These are phyloP conservation scores for Capillidium heterosporum DNA, from an alignment of 371 early-diverging fungal genomes.

Conservation along the genomic window DNA sequence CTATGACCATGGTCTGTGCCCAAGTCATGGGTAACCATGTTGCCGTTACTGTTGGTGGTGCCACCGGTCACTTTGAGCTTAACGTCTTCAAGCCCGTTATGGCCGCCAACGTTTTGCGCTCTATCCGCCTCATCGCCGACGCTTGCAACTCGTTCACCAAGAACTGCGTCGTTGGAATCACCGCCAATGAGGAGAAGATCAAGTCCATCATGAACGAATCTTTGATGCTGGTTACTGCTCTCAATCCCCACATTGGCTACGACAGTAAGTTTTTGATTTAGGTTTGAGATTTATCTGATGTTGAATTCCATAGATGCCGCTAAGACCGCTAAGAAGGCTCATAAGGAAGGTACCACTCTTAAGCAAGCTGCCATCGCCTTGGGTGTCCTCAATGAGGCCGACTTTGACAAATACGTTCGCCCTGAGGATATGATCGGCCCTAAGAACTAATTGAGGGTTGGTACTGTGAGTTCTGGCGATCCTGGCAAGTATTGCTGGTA, in stretches of 20 bases:
- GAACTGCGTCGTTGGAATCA: constrained; percentile 83
- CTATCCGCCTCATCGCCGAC: constrained; percentile 67
- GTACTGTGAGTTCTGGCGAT: too few species aligned
- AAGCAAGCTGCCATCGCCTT: constrained; percentile 74
- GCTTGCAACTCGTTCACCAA: constrained; percentile 69
- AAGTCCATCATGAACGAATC: constrained; percentile 63
- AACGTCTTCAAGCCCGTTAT: constrained; percentile 96
- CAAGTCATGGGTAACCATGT: constrained; percentile 95
- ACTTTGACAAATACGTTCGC: constrained; percentile 80
- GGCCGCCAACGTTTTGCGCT: constrained; percentile 84
- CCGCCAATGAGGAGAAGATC: constrained; percentile 76
- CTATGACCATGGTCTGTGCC: constrained; percentile 94
- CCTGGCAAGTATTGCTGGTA: too few species aligned
- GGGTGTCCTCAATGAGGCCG: constrained; percentile 56
- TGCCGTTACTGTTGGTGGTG: constrained; percentile 71
- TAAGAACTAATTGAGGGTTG: neutral
- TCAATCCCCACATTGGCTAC: constrained; percentile 76
- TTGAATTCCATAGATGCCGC: constrained; percentile 45
- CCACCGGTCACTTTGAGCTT: constrained; percentile 91
- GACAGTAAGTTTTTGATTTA: constrained; percentile 17
- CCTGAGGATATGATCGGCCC: constrained; percentile 76
- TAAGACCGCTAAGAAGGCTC: constrained; percentile 86
- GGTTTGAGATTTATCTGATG: neutral
- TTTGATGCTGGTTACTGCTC: constrained; percentile 78
- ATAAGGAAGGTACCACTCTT: constrained; percentile 52